Percentiles rank a stretch among this genome's conserved stretches.
Evolutionary conservation across 106 monocot species (phyloP).

Genomic region (Platanthera zijinensis): DNA sequence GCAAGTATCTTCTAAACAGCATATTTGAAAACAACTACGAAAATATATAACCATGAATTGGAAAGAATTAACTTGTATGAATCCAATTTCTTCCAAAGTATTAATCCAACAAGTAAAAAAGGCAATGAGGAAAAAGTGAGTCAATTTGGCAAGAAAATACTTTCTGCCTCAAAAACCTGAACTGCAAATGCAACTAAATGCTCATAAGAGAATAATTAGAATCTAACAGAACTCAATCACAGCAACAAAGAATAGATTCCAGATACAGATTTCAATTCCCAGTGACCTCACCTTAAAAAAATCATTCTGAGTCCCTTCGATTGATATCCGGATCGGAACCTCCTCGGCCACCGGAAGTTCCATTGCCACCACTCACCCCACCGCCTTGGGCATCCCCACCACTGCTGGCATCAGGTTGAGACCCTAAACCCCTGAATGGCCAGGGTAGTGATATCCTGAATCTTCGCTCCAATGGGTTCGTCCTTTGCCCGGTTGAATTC

Average conservation of each 20-base stretch:
- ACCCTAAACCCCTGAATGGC: constrained; percentile 37
- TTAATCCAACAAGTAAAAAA: background rate
- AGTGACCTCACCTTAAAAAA: constrained; percentile 18
- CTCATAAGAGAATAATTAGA: background rate
- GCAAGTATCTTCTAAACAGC: background rate
- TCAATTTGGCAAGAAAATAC: background rate
- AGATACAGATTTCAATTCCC: background rate
- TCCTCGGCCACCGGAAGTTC: constrained; percentile 31
- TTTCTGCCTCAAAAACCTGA: background rate
- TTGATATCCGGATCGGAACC: constrained; percentile 13
- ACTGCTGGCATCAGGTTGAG: constrained; percentile 34
- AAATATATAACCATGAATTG: background rate
- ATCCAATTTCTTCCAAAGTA: background rate
- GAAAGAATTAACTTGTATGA: background rate
- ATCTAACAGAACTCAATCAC: background rate
- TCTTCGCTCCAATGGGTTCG: constrained; percentile 44
- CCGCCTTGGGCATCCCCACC: constrained; percentile 9
- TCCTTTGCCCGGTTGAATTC: constrained; percentile 11
- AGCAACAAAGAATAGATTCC: background rate
- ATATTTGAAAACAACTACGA: background rate
- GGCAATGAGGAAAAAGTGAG: background rate
- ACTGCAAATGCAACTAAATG: background rate
- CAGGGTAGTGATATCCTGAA: constrained; percentile 83
- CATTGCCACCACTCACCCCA: constrained; percentile 18
- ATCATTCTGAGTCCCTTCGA: constrained; percentile 58